These are phyloP conservation scores for Annulohypoxylon bovei DNA, from an alignment of 495 filamentous ascomycete genomes.

Conservation along the genomic window DNA sequence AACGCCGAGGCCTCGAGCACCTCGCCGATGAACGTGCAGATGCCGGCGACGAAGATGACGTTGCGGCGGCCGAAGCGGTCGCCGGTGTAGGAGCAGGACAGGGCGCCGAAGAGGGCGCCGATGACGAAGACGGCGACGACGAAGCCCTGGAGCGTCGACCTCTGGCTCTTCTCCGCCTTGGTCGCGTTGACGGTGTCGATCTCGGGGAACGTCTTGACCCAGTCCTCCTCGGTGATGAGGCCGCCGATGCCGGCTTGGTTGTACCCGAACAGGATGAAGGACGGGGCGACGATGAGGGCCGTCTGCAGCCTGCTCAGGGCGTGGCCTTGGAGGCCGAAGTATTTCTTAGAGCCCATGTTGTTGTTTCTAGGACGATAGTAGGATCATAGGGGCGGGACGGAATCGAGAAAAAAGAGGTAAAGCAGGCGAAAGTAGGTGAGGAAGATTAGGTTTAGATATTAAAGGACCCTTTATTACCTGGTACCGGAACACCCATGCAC, in stretches of 20 bases:
- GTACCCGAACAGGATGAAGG: constrained; percentile 64
- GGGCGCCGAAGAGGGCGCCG: constrained; percentile 62
- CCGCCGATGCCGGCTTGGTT: constrained; percentile 61
- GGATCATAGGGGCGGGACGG: constrained; percentile 13
- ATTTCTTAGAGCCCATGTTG: constrained; percentile 28
- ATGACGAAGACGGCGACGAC: constrained; percentile 43
- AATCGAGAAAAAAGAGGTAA: not conserved
- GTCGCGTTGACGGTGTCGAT: constrained; percentile 62
- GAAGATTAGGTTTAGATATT: not conserved
- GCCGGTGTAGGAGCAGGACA: constrained; percentile 60
- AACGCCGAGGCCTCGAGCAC: constrained; percentile 45
- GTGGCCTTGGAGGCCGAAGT: constrained; percentile 38
- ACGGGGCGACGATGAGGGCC: constrained; percentile 50
- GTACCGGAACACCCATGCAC: not conserved
- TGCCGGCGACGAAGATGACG: constrained; percentile 55
- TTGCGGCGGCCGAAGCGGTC: constrained; percentile 61
- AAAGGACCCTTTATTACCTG: not conserved
- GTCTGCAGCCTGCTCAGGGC: constrained; percentile 37
- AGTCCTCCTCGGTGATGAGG: constrained; percentile 53
- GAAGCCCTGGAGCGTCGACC: constrained; percentile 56
- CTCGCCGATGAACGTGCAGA: constrained; percentile 44
- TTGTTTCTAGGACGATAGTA: constrained; percentile 2
- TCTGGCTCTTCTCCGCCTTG: constrained; percentile 46
- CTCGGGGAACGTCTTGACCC: constrained; percentile 58
- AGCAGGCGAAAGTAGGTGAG: not conserved